These are phyloP conservation scores for Rhodotorula sp. DNA, from an alignment of 1,284 basidiomycete species.

Conservation along the genomic window DNA sequence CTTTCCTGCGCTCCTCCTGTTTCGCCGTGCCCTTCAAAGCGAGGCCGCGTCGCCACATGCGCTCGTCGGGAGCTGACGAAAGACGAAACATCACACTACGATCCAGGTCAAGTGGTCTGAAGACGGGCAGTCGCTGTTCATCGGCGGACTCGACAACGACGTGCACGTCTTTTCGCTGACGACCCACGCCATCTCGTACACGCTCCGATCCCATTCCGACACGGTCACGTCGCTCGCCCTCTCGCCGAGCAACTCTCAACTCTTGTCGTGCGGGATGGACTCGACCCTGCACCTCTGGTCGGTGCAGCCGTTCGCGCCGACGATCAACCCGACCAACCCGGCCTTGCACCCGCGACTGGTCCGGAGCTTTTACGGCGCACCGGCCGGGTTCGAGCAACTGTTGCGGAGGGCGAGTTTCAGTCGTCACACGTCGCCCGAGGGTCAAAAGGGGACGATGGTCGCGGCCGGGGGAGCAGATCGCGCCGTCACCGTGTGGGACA, in stretches of 20 bases:
- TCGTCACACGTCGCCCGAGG: slow-evolving; percentile 45
- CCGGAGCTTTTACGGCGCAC: slow-evolving; percentile 70
- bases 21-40: not conserved
- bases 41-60: no score
- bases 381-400: slow-evolving; percentile 85
- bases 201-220: slow-evolving; percentile 69
- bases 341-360: slow-evolving; percentile 61
- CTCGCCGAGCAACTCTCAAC: slow-evolving; percentile 77
- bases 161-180: slow-evolving; percentile 88
- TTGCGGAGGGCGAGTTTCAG: slow-evolving; percentile 72
- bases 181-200: slow-evolving; percentile 61
- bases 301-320: slow-evolving; percentile 82
- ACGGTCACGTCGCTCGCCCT: slow-evolving; percentile 79
- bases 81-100: not conserved
- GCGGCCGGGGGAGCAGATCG: slow-evolving; percentile 55
- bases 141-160: slow-evolving; percentile 89
- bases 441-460: slow-evolving; percentile 43
- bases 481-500: slow-evolving; percentile 81
- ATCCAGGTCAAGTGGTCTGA: slow-evolving; percentile 71
- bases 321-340: slow-evolving; percentile 54
- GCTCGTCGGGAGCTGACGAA: no score
- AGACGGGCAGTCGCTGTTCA: slow-evolving; percentile 79
- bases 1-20: not conserved
- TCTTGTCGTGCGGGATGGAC: slow-evolving; percentile 83
- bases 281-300: slow-evolving; percentile 84